phyloP scores from a whole-genome alignment of 768 basidiomycete species.

The Phallus indusiatus region DNA sequence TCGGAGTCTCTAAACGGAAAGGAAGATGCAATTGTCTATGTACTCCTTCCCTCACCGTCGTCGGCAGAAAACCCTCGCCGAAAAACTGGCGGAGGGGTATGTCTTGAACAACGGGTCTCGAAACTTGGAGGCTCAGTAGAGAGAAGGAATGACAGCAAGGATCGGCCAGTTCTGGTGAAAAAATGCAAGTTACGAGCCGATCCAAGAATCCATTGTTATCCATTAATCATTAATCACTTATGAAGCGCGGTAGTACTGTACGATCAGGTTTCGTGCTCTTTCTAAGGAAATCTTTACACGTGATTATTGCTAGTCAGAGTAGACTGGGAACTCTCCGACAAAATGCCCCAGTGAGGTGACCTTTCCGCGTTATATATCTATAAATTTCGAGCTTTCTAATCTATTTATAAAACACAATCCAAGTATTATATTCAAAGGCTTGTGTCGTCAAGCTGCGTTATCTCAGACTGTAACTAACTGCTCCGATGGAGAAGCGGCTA shows the following conservation, averaged over 20 bases:
- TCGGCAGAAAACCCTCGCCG: background rate
- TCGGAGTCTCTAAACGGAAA: no score
- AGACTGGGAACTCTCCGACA: constrained; percentile 86
- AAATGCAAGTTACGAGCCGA: constrained; percentile 61
- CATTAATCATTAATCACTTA: constrained; percentile 84
- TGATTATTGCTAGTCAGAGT: constrained; percentile 90
- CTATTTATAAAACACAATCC: constrained; percentile 3
- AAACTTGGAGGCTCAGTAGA: constrained; percentile 28
- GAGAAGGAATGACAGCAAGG: constrained; percentile 21
- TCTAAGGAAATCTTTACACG: constrained; percentile 76
- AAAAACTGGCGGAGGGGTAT: constrained; percentile 42
- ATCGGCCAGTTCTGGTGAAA: constrained; percentile 28
- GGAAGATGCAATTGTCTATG: background rate
- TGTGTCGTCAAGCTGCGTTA: constrained; percentile 83
- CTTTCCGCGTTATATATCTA: background rate
- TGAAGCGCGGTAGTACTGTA: constrained; percentile 65
- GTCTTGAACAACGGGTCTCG: constrained; percentile 41
- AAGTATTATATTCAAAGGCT: constrained; percentile 36
- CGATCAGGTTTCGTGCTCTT: constrained; percentile 71
- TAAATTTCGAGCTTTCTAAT: constrained; percentile 6
- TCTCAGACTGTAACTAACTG: constrained; percentile 75
- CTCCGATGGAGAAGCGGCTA: constrained; percentile 65
- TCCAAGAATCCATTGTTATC: constrained; percentile 60
- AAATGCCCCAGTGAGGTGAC: constrained; percentile 92
- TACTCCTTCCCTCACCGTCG: background rate